Evolutionary conservation across 164 flowering plant species (phyloP), one percentile per base, ranked within the genome.

Genomic region (Umbilicus rupestris): DNA sequence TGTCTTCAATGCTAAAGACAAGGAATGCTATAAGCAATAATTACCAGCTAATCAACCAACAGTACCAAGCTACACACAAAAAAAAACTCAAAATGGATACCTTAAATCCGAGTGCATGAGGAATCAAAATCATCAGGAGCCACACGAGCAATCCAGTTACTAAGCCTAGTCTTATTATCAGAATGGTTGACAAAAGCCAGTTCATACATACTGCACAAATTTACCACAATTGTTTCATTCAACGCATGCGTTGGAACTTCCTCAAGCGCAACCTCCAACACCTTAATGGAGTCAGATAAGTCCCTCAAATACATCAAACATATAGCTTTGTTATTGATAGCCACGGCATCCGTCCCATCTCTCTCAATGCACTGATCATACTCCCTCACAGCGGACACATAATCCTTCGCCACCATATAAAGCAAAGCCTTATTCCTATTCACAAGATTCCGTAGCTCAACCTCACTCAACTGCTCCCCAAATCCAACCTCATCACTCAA

Each of bases 51-150:
- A 41, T 10, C 44, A 9, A 41, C 44, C 44, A 41, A 10, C 44
- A 41, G 44, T 6, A 10, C 12, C 0, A 9, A 41, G 0, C 12
- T 41, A 41, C 0, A 41, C 44, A 41, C 6, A 59, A 59, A 58
- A 29, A 10, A n/a, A 39, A 37, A 9, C 10, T 15, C 47, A 2
- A 44, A 47, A 63, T 7, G 17, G 3, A 7, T 79, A 85, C 88
- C 87, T 95, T 81, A 95, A 66, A 77, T 71, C 57, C 97, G 80
- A 63, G 96, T 95, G 75, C 91, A 86, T 0, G 99, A 81, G 0
- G 94, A 66, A 81, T 92, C 97, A 77, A 95, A 95, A 79, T 95
- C 99, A 82, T 95, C 97, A 0, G 99, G 99, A 50, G 99, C 97
- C 71, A 95, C 94, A 20, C 85, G 78, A 15, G 94, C 90, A 76